Evolutionary conservation across 768 basidiomycete species (phyloP).

Genomic region (Gloeopeniophorella convolvens): DNA sequence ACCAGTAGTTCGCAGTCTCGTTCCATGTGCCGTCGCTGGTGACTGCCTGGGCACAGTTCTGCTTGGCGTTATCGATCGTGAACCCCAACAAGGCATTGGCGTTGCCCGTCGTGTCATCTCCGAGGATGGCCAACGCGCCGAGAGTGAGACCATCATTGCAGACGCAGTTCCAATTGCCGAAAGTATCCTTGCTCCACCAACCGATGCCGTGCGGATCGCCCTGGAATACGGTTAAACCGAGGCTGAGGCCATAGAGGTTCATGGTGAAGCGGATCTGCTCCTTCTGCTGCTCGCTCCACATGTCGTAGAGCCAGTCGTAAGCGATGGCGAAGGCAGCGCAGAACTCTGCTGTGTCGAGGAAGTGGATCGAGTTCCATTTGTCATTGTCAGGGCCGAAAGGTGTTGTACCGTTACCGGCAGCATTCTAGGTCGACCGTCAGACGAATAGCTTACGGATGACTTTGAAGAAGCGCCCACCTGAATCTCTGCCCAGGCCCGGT

Average conservation of each 20-base stretch:
- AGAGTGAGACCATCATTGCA: conserved; percentile 88
- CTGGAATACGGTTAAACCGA: conserved; percentile 52
- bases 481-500: conserved; percentile 79
- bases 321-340: conserved; percentile 85
- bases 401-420: conserved; percentile 59
- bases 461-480: conserved; percentile 43
- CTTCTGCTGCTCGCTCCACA: conserved; percentile 72
- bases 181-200: conserved; percentile 74
- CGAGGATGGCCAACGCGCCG: conserved; percentile 84
- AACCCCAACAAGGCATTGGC: conserved; percentile 60
- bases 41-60: conserved; percentile 63
- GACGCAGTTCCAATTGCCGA: conserved; percentile 98
- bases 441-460: conserved; percentile 1
- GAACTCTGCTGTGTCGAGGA: conserved; percentile 90
- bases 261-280: conserved; percentile 61
- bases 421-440: conserved; percentile 44
- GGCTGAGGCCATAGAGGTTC: conserved; percentile 68
- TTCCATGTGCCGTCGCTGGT: conserved; percentile 82
- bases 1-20: conserved; percentile 94
- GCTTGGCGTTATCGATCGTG: conserved; percentile 67
- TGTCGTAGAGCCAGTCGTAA: conserved; percentile 94
- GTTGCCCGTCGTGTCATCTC: conserved; percentile 69
- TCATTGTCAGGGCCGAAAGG: conserved; percentile 57
- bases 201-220: conserved; percentile 37
- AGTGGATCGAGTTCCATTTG: conserved; percentile 86